A percentile compares a stretch with the other conserved stretches of the same genome.
phyloP scores from a whole-genome alignment of 73 alveolate species.

The Paramecium biaurelia region DNA sequence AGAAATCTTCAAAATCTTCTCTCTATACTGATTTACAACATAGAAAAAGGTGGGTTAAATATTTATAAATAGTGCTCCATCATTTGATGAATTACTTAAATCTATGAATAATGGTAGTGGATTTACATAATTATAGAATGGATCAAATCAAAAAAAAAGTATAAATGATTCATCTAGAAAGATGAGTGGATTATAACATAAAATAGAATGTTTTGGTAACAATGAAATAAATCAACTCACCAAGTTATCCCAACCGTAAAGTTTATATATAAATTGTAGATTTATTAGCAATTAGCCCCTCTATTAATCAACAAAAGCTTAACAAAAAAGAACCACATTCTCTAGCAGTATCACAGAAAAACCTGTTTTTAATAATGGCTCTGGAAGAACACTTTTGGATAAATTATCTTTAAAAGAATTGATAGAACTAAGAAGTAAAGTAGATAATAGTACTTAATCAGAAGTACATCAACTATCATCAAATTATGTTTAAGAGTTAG shows the following conservation, averaged over 20 bases:
- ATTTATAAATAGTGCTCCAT: conserved; percentile 1
- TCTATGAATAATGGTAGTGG: neutral
- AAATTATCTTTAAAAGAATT: conserved; percentile 32
- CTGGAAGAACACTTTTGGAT: neutral
- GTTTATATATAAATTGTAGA: neutral
- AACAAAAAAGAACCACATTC: neutral
- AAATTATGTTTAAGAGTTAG: conserved; percentile 18
- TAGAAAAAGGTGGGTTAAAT: neutral
- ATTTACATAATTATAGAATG: too few relatives aligned
- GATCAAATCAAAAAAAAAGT: neutral
- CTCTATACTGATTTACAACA: neutral
- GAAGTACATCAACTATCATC: neutral
- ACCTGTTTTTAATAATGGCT: neutral
- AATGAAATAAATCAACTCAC: neutral
- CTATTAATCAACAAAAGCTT: neutral
- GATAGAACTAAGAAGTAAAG: conserved; percentile 5
- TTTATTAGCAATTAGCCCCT: neutral
- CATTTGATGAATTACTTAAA: conserved; percentile 34
- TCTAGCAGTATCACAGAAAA: neutral
- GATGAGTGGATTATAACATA: neutral
- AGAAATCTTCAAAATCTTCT: neutral
- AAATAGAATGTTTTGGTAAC: neutral
- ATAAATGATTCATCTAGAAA: neutral
- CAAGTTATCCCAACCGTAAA: neutral
- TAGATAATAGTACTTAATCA: neutral